phyloP scores from a whole-genome alignment of 331 rosid species.

The Acacia concinna region DNA sequence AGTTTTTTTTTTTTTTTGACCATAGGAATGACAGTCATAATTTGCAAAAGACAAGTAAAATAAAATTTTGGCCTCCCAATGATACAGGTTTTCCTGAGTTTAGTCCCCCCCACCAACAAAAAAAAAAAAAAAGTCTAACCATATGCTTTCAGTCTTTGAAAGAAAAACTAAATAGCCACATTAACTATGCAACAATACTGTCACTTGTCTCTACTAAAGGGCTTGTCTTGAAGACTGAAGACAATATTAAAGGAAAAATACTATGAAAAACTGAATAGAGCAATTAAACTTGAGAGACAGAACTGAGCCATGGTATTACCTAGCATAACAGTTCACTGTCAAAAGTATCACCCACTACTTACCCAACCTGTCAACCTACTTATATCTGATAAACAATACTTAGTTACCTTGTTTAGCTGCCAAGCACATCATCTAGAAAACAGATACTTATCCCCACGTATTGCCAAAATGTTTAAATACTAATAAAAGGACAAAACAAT shows the following conservation, averaged over 20 bases:
- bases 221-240: neutral
- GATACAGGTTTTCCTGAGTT: neutral
- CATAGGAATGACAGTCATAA: neutral
- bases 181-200: too few relatives aligned
- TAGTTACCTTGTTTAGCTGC: conserved; percentile 7
- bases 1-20: neutral
- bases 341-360: conserved; percentile 3
- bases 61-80: neutral
- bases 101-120: neutral
- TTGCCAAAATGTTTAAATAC: conserved; percentile 1
- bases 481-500: conserved; percentile 25
- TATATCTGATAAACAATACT: neutral
- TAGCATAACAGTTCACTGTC: neutral
- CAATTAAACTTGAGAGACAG: neutral
- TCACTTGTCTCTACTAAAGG: neutral
- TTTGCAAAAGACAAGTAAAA: neutral
- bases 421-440: neutral
- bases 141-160: neutral
- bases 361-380: neutral
- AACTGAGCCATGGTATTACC: neutral
- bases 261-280: neutral
- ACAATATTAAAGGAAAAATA: neutral
- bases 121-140: too few relatives aligned
- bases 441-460: neutral
- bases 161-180: neutral